Percentiles rank a stretch among this genome's conserved stretches.
phyloP scores from a whole-genome alignment of 1,139 yeast genomes.

The Sugiyamaella paludigena region DNA sequence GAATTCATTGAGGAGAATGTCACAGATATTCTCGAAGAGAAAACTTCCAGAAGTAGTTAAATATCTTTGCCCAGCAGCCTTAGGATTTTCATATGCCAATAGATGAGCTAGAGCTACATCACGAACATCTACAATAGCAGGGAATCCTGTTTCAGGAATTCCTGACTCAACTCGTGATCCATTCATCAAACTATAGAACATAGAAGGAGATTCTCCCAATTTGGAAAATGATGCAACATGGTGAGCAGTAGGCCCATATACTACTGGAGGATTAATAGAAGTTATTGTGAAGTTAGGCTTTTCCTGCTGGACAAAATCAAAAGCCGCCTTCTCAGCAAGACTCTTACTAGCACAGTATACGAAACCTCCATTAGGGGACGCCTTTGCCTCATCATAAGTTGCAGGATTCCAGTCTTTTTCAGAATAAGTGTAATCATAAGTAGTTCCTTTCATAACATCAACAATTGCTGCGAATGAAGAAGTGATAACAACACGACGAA shows the following conservation, averaged over 20 bases:
- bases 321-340: constrained; percentile 45
- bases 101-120: constrained; percentile 55
- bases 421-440: constrained; percentile 36
- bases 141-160: constrained; percentile 19
- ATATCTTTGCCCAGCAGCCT: constrained; percentile 44
- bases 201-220: constrained; percentile 22
- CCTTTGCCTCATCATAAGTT: constrained; percentile 40
- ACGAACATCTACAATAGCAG: constrained; percentile 47
- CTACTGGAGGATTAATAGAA: constrained; percentile 47
- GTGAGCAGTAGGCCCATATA: constrained; percentile 48
- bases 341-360: constrained; percentile 43
- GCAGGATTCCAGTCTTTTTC: constrained; percentile 46
- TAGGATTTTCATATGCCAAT: constrained; percentile 39
- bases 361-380: background rate
- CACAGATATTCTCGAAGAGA: constrained; percentile 37
- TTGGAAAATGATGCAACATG: constrained; percentile 27
- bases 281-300: constrained; percentile 43
- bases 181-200: constrained; percentile 25
- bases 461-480: constrained; percentile 50
- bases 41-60: constrained; percentile 41
- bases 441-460: constrained; percentile 28
- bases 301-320: constrained; percentile 42
- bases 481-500: constrained; percentile 52
- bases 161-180: constrained; percentile 14
- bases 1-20: constrained; percentile 39